Evolutionary conservation across 2,329 filamentous ascomycete species (phyloP), one percentile per base, ranked within the genome.

Genomic region (Fusarium chuoi): DNA sequence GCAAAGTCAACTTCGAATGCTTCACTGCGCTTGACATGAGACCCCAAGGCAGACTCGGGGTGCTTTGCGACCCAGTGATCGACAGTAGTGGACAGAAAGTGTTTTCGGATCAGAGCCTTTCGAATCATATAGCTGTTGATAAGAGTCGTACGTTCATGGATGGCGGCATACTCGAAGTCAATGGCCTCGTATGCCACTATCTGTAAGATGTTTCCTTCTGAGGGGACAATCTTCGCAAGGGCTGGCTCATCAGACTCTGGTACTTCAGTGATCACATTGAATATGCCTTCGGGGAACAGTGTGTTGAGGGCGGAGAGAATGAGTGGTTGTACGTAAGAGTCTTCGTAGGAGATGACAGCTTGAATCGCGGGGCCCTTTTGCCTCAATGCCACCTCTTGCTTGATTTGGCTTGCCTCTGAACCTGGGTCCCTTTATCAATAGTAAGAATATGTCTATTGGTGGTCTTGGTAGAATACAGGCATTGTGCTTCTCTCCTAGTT

Each of bases 1-100:
- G 95, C 95, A 80, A 96, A 99, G 82, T 99, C 96, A 13, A 99
- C 88, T 83, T 99, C 96, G 76, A 99, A 98, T 46, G 94, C 90
- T 72, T 97, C 94, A 48, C 91, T 91, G 5, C 92, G 89, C 81
- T 94, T 93, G 62, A 97, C 90, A 78, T 96, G 92, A 4, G 85
- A 84, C 65, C 85, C 87, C 18, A 99, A 86, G 10, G 91, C 82
- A 15, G 91, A 94, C 2, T 87, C 82, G 0, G 96, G 94, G 77
- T 96, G 88, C 82, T 99, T 99, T 44, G 92, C 90, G 10, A 93
- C 86, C 94, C 95, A 98, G 79, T 93, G 92, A 52, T 93, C 89
- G 28, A 98, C 89, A 0, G 95, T 98, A 26, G 91, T 90, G 7
- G 93, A 92, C 7, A 99, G 88, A 81, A 96, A 98, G 82, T 99